Evolutionary conservation across 225 moss, liverwort and hornwort species (phyloP), one percentile per base, ranked within the genome.

Genomic region (Pseudisothecium myosuroides): DNA sequence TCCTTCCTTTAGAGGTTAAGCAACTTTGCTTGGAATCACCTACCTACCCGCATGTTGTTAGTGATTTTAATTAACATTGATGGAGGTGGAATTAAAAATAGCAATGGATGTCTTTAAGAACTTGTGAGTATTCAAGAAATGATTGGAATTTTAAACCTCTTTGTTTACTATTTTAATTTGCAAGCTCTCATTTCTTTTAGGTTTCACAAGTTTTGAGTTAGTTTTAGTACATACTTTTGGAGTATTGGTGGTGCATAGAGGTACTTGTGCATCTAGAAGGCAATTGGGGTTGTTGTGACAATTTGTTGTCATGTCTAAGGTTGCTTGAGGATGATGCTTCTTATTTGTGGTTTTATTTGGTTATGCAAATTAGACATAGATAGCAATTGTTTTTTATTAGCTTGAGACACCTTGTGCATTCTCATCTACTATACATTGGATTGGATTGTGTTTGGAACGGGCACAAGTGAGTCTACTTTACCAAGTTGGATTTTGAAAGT

Each of bases 21-120:
- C 5, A 39, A 68, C 3, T 23, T n/a, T 6, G 7, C 23, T 68
- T 68, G 2, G 23, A 22, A n/a, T 0, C 0, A 0, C 34, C 36
- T 37, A n/a, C 12, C 23, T 12, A 68, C 23, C 12, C 2, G 13
- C 13, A 39, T 13, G 23, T n/a, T n/a, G 7, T 23, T 13, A 23
- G n/a, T n/a, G 22, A n/a, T 68, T 67, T 22, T 22, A 68, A 39
- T n/a, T 12, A 39, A 23, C 6, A 0, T 7, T n/a, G 4, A 39
- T 23, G 4, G 7, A 68, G 18, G 23, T 68, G 4, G 12, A 68
- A 12, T 67, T n/a, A 68, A 68, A 0, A 39, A 11, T 67, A 67
- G 11, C 6, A 37, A 67, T 37, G 6, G 20, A 1, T 20, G 11
- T 21, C 6, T n/a, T 7, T 73, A 45, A 4, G 5, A 45, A 1